These are phyloP conservation scores for Saturnispora quitensis DNA, from an alignment of 805 yeast species.

Conservation along the genomic window DNA sequence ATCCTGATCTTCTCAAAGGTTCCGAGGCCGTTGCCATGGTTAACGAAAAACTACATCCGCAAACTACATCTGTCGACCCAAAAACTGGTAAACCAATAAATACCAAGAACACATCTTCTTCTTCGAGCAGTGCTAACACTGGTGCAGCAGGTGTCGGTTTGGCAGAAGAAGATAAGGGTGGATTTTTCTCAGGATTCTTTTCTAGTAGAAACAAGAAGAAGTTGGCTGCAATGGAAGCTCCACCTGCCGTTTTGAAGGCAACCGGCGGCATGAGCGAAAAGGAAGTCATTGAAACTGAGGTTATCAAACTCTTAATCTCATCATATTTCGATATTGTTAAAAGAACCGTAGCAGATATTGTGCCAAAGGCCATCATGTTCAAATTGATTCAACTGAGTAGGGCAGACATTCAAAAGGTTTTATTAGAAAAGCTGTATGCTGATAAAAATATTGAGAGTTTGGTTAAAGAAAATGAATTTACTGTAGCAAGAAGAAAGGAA, in stretches of 20 bases:
- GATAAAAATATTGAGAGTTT: slow-evolving; percentile 63
- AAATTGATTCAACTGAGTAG: slow-evolving; percentile 79
- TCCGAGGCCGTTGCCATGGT: slow-evolving; percentile 92
- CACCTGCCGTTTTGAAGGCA: slow-evolving; percentile 91
- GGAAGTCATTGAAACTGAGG: slow-evolving; percentile 95
- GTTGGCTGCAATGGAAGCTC: slow-evolving; percentile 93
- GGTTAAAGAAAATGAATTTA: slow-evolving; percentile 85
- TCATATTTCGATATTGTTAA: slow-evolving; percentile 90
- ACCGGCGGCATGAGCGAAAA: slow-evolving; percentile 89
- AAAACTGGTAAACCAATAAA: slow-evolving; percentile 71
- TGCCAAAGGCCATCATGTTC: slow-evolving; percentile 93
- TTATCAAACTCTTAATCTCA: slow-evolving; percentile 81
- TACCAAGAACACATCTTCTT: background rate
- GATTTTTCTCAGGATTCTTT: slow-evolving; percentile 95
- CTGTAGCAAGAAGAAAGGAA: slow-evolving; percentile 91
- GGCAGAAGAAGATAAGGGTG: slow-evolving; percentile 42
- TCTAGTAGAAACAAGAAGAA: slow-evolving; percentile 87
- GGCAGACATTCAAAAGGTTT: slow-evolving; percentile 81
- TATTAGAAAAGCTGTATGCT: slow-evolving; percentile 79
- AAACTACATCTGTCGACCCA: slow-evolving; percentile 75
- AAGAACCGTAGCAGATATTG: slow-evolving; percentile 84
- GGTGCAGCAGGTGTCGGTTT: slow-evolving; percentile 14
- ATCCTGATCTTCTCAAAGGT: slow-evolving; percentile 92
- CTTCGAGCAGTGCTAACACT: slow-evolving; percentile 18
- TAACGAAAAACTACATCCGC: slow-evolving; percentile 76